Base-by-base conservation (phyloP, 805 yeast genomes). In the Sugiyamaella marilandica region DNA sequence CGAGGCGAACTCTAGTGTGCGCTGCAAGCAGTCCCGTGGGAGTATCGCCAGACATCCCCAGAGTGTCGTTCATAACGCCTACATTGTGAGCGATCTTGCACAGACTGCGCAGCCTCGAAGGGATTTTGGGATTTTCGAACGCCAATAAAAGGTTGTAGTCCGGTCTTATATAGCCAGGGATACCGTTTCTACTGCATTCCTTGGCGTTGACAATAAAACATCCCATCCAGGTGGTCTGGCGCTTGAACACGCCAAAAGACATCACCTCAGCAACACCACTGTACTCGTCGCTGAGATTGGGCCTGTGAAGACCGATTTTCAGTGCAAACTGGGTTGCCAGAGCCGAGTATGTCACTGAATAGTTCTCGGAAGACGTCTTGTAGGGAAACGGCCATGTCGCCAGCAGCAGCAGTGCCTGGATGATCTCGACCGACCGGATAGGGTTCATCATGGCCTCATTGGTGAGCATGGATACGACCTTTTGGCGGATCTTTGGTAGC, bases 221-320 rank as follows among this genome's bases (percentile, higher is more conserved):
- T 2, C 47, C 52, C 52, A 49, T 43, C 52, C 52, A 49, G n/a
- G 52, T 49, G 11, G 52, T 26, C 33, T 37, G 39, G n/a, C 52
- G 34, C 26, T 49, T 49, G 29, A 34, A 31, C n/a, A 41, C 24
- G 13, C 39, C 41, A 10, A 16, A 49, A 10, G 45, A 18, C 10
- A 44, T 21, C 10, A 49, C 48, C 19, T 41, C 52, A 3, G 37
- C 24, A 3, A 13, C 13, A 2, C n/a, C 13, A 18, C 43, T 35
- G 33, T 41, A 45, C 24, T 45, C 47, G 16, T 45, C 37, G 19
- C 24, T 32, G 5, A 45, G 37, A 32, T 14, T 31, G 13, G 47
- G 47, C 9, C 47, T 29, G 32, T 45, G 47, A 8, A 45, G 37
- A 9, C 47, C 47, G 19, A 45, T 45, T 19, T 45, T 31, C 13